These are phyloP conservation scores for Ceratocystis cubensis DNA, from an alignment of 2,329 filamentous ascomycete genomes.

Conservation along the genomic window DNA sequence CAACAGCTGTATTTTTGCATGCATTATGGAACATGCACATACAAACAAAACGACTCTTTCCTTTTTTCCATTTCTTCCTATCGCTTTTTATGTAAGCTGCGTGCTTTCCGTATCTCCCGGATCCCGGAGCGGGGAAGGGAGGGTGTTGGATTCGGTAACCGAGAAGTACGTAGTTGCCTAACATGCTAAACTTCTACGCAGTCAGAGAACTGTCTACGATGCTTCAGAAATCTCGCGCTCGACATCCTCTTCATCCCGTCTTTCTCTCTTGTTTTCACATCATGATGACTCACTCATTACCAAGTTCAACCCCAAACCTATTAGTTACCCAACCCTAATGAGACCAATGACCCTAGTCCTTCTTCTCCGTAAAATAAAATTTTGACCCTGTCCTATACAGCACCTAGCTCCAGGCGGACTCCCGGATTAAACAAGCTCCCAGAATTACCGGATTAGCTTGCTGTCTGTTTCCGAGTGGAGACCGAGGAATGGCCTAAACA, in stretches of 20 bases:
- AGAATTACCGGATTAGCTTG: neutral
- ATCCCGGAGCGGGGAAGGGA: conserved; percentile 10
- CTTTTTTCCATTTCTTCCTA: neutral
- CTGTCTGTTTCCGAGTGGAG: too few relatives aligned
- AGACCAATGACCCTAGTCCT: neutral
- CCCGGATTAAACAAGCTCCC: neutral
- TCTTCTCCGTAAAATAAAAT: neutral
- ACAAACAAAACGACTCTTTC: neutral
- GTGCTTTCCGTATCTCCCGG: conserved; percentile 13
- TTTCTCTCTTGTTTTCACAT: neutral
- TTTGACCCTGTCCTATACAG: neutral
- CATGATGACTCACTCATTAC: neutral
- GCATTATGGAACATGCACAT: too few relatives aligned
- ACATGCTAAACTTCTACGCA: neutral
- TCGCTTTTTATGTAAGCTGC: neutral
- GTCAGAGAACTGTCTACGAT: too few relatives aligned
- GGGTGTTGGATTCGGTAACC: neutral
- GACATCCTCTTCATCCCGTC: neutral
- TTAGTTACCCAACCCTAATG: neutral
- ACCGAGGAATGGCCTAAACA: too few relatives aligned
- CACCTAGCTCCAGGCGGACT: neutral
- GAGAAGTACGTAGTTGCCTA: neutral
- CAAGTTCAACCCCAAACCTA: neutral
- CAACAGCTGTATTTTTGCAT: neutral
- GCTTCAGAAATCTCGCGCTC: too few relatives aligned